Evolutionary conservation across 2,329 filamentous ascomycete species (phyloP), one percentile per base, ranked within the genome.

Genomic region (Thielaviopsis populi): DNA sequence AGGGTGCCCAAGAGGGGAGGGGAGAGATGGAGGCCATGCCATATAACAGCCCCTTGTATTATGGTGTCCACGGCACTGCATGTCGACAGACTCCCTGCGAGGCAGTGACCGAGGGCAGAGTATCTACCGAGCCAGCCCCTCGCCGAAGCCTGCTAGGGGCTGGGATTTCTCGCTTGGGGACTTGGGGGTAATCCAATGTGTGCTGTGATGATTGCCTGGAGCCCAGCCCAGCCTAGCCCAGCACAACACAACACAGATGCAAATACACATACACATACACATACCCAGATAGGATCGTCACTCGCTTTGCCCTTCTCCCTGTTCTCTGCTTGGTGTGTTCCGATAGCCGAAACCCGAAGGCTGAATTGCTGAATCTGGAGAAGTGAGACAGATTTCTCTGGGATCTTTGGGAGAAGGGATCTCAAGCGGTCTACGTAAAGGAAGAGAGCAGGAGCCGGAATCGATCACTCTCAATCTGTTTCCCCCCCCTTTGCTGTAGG

Each of bases 1-100:
- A 56, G 27, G 27, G 53, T 56, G 53, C 53, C 53, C 27, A 56
- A 56, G 53, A 56, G 53, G 53, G 53, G 53, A 27, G 53, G 37
- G 42, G 1, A 8, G n/a, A 17, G n/a, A 46, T 46, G n/a, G 13
- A 4, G 42, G n/a, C 17, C 7, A 30, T 6, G 17, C 15, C 50
- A 30, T 30, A 30, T 33, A 33, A 15, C 17, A 8, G 27, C 27
- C 30, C 50, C 22, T 30, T 27, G 50, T 54, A n/a, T 54, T 54
- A 27, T 54, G 50, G 27, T 13, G 50, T 2, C 27, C 27, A n/a
- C 41, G 17, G 41, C 22, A 30, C 27, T 8, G 17, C 7, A 33
- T 30, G 24, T 30, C 11, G 5, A 13, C 22, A 7, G 3, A 3
- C 30, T 33, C 30, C 7, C 30, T 33, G 30, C 3, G 30, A 3